These are phyloP conservation scores for Acanthamoeba triangularis DNA, from an alignment of 208 protist species.

Conservation along the genomic window DNA sequence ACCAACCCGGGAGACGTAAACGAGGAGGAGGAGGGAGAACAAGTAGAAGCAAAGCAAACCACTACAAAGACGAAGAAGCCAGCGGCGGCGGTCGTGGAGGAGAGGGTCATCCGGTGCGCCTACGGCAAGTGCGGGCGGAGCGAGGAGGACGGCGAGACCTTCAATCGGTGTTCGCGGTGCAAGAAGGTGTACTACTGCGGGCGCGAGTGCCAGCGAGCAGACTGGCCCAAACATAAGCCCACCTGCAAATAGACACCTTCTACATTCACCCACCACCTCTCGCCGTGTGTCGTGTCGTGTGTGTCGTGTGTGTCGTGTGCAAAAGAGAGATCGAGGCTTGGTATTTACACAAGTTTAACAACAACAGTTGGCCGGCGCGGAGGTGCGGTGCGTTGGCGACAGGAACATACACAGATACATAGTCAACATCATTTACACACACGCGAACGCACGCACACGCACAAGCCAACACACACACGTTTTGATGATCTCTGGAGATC, in stretches of 20 bases:
- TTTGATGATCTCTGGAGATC: neutral
- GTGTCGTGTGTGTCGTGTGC: no score
- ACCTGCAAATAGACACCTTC: neutral
- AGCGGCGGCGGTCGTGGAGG: neutral
- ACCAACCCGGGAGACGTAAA: neutral
- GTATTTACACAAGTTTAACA: neutral
- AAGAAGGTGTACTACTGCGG: conserved; percentile 11
- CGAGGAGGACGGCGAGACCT: neutral
- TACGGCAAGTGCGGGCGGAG: neutral
- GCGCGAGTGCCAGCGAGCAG: conserved; percentile 25
- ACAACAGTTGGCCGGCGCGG: no score
- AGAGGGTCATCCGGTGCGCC: neutral
- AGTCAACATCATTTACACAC: neutral
- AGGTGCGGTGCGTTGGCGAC: no score
- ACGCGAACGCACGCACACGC: neutral
- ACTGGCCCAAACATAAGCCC: conserved; percentile 18
- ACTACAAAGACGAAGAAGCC: neutral
- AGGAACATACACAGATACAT: neutral
- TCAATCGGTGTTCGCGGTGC: conserved; percentile 35
- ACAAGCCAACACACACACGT: neutral
- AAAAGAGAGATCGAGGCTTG: neutral
- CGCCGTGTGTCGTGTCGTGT: no score
- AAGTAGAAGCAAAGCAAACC: neutral
- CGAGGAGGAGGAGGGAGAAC: neutral
- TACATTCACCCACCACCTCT: no score